Conservation (phyloP, 2,329 filamentous ascomycete species). For the Bipolaris oryzae region DNA sequence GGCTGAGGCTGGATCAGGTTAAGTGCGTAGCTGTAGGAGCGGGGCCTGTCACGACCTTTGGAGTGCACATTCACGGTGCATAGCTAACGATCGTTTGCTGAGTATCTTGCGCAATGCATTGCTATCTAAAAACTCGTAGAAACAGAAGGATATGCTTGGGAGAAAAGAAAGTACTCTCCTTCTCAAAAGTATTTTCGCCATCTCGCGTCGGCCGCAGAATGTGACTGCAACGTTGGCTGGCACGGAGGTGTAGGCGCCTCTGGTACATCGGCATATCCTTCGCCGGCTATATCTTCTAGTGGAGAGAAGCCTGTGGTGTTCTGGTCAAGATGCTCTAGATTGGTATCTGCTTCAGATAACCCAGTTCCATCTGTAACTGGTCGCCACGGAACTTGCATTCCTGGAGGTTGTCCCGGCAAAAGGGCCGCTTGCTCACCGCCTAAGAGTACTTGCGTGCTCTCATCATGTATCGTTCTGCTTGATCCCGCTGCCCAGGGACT, state of each 20-base stretch:
- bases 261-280: background rate
- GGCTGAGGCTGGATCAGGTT: background rate
- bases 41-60: background rate
- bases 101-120: background rate
- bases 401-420: background rate
- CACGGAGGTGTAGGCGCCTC: background rate
- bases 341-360: background rate
- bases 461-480: slow-evolving; percentile 7
- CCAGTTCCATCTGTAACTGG: background rate
- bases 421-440: background rate
- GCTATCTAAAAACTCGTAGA: background rate
- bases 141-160: background rate
- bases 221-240: background rate
- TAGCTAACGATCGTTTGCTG: background rate
- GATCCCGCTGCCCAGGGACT: slow-evolving; percentile 8
- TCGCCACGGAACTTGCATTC: slow-evolving; percentile 6
- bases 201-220: slow-evolving; percentile 4
- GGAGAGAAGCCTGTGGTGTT: background rate
- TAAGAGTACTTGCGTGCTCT: background rate
- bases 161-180: background rate
- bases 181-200: slow-evolving; percentile 27
- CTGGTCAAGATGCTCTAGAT: background rate
- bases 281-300: background rate
- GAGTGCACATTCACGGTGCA: background rate
- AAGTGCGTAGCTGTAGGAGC: background rate